Base-by-base conservation (phyloP, 805 yeast genomes). In the Pichia insulana region DNA sequence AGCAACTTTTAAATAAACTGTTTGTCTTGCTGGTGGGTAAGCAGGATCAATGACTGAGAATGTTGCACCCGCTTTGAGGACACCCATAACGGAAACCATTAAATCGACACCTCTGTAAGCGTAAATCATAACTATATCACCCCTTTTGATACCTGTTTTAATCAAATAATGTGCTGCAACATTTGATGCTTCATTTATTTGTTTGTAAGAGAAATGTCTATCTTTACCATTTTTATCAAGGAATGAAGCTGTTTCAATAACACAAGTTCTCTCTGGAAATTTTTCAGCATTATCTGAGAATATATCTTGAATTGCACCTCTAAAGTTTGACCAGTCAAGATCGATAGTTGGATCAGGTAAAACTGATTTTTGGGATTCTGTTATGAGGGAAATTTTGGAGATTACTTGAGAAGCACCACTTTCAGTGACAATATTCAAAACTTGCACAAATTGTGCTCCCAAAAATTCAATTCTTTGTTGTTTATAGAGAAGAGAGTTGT, bases 21-120 rank as follows among this genome's bases (percentile, higher is more conserved):
- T 92, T 64, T 92, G 99, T 64, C 99, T 78, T 9, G 95, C 95
- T 15, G 98, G 96, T 34, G 99, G 99, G 62, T 92, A 92, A 5
- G 97, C 97, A 7, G 98, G 98, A 60, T 92, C 99, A 50, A 92
- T 94, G 18, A 92, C 99, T 9, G 97, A 89, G 62, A 92, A 92
- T 0, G 98, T 90, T 15, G 96, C 97, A 53, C 99, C 99, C 1
- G 98, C 97, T 67, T 92, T 92, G 60, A 92, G 74, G 17, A 88
- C 96, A 63, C 97, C 99, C 84, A 92, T 81, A 15, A 92, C 97
- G 6, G 97, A 94, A 34, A 94, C 86, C 77, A 92, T 86, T 48
- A 92, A 70, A 59, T 92, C 99, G 7, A 92, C 98, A 54, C 97
- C 96, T 64, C 99, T 79, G 57, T 90, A 86, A 20, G 98, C 96